Evolutionary conservation across 2,329 filamentous ascomycete species (phyloP).

Genomic region (Sarocladiaceae sp.): DNA sequence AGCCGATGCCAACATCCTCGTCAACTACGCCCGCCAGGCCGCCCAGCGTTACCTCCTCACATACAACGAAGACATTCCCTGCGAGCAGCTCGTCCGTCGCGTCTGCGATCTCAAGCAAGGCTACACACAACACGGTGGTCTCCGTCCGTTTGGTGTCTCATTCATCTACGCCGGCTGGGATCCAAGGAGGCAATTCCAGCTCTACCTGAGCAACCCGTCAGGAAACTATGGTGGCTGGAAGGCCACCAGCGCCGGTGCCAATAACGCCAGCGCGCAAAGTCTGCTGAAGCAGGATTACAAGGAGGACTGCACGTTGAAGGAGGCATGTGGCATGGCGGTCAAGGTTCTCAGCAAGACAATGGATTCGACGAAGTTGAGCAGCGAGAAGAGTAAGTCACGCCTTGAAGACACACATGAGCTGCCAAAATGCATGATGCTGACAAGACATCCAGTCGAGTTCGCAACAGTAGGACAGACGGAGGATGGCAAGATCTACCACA

Average conservation of each 20-base stretch:
- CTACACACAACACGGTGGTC: constrained; percentile 97
- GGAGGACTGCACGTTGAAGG: constrained; percentile 92
- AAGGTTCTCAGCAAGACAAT: constrained; percentile 99
- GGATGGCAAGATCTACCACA: constrained; percentile 95
- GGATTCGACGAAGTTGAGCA: constrained; percentile 98
- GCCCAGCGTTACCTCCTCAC: constrained; percentile 97
- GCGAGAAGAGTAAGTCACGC: constrained; percentile 84
- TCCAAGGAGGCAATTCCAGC: constrained; percentile 90
- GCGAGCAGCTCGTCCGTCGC: constrained; percentile 93
- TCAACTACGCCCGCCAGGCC: constrained; percentile 97
- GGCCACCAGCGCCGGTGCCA: constrained; percentile 93
- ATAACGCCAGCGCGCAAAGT: constrained; percentile 96
- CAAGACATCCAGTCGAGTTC: constrained; percentile 69
- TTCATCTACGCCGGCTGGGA: constrained; percentile 99
- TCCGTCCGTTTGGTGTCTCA: constrained; percentile 94
- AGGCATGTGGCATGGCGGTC: constrained; percentile 94
- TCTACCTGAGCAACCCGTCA: constrained; percentile 97
- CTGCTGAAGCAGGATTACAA: constrained; percentile 99
- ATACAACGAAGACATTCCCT: constrained; percentile 99
- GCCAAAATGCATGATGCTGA: too few relatives aligned
- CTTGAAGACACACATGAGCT: too few relatives aligned
- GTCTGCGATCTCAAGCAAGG: constrained; percentile 98
- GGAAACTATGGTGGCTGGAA: constrained; percentile 99
- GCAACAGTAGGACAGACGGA: constrained; percentile 95
- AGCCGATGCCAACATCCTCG: constrained; percentile 98